These are phyloP conservation scores for Alternaria sp. DNA, from an alignment of 2,329 filamentous ascomycete species.

Conservation along the genomic window DNA sequence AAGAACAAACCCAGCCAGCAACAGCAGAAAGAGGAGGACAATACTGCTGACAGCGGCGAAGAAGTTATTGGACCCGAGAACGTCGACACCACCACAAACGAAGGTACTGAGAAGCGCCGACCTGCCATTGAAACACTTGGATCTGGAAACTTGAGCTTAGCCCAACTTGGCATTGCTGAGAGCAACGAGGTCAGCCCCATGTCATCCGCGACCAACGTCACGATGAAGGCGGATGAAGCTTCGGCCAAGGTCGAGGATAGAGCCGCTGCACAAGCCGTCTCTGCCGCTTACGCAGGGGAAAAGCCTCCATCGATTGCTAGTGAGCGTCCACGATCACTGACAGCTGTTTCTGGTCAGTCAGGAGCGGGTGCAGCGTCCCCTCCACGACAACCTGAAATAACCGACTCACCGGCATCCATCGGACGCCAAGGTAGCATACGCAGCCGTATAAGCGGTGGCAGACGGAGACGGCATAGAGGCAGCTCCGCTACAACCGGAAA, in stretches of 20 bases:
- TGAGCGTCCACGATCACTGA: constrained; percentile 52
- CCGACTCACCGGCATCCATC: constrained; percentile 65
- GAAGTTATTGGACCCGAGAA: constrained; percentile 52
- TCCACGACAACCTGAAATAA: constrained; percentile 71
- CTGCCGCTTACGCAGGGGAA: constrained; percentile 64
- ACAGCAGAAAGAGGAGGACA: constrained; percentile 37
- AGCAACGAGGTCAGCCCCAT: constrained; percentile 64
- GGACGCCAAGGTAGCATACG: constrained; percentile 62
- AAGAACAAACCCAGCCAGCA: constrained; percentile 59
- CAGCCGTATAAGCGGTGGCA: constrained; percentile 61
- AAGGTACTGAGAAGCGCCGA: constrained; percentile 58
- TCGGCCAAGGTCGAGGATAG: constrained; percentile 66
- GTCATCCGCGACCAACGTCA: constrained; percentile 66
- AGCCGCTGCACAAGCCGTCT: constrained; percentile 67
- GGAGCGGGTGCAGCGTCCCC: constrained; percentile 49
- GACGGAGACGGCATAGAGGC: constrained; percentile 75
- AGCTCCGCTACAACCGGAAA: constrained; percentile 74
- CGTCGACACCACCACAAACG: constrained; percentile 29
- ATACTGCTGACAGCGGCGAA: constrained; percentile 47
- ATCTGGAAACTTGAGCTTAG: constrained; percentile 85
- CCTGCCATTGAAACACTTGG: constrained; percentile 89
- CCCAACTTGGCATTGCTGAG: constrained; percentile 83
- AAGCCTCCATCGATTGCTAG: constrained; percentile 45
- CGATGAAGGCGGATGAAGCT: constrained; percentile 59
- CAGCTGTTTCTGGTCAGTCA: constrained; percentile 44